Conservation (phyloP, 768 basidiomycete species). For the Tylopilus felleus region DNA sequence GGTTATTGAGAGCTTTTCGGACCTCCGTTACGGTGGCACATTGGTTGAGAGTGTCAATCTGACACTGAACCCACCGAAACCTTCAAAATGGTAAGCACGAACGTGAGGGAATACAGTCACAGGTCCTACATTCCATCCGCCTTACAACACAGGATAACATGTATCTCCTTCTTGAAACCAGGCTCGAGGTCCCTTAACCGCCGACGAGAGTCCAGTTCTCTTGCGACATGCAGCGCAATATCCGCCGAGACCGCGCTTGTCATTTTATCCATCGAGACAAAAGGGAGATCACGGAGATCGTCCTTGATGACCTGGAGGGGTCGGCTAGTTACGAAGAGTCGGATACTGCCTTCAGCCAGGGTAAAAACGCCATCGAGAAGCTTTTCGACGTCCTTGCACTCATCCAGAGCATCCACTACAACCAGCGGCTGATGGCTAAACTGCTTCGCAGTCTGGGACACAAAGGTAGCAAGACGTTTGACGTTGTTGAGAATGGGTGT, state of each 20-base stretch:
- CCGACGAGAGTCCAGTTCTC: neutral
- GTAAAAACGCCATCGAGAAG: conserved; percentile 6
- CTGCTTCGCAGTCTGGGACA: neutral
- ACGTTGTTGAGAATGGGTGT: neutral
- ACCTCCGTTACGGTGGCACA: conserved; percentile 11
- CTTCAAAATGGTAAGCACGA: neutral
- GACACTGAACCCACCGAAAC: conserved; percentile 22
- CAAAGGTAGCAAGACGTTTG: conserved; percentile 1
- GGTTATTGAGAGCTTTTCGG: conserved; percentile 11
- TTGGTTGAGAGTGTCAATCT: conserved; percentile 11
- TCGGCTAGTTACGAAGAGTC: neutral
- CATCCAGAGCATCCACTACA: conserved; percentile 21
- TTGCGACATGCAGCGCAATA: neutral
- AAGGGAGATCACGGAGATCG: neutral
- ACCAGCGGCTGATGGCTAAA: conserved; percentile 4
- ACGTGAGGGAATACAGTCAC: neutral
- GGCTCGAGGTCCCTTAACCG: neutral
- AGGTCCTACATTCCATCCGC: neutral
- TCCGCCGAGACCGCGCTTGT: neutral
- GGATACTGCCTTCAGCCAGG: conserved; percentile 4
- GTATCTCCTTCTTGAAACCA: neutral
- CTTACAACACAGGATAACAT: neutral
- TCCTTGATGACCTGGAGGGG: neutral
- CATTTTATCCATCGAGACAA: neutral
- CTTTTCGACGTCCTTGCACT: conserved; percentile 8